Conservation (phyloP, 805 yeast genomes). For the Sugiyamaella mastotermitis region DNA sequence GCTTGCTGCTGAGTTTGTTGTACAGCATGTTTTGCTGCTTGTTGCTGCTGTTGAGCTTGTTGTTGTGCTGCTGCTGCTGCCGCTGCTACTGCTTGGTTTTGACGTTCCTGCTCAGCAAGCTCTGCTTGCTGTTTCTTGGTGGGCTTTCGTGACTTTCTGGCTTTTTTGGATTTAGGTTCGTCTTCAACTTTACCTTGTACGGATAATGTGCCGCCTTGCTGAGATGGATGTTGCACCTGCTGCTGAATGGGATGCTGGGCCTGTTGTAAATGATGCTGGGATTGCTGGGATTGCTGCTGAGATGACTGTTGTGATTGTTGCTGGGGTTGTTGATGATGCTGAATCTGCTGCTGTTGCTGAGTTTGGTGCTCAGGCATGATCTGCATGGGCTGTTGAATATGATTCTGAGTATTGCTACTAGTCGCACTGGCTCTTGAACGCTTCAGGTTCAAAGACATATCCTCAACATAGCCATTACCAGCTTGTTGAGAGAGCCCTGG, state of each 20-base stretch:
- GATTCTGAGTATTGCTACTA: too few relatives aligned
- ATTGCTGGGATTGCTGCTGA: too few relatives aligned
- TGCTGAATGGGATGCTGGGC: conserved; percentile 5
- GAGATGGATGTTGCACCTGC: conserved; percentile 9
- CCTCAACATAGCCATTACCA: too few relatives aligned
- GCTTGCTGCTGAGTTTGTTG: conserved; percentile 6
- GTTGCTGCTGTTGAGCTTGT: conserved; percentile 7
- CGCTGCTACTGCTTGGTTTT: not conserved
- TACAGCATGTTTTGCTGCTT: conserved; percentile 2
- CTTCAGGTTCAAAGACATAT: too few relatives aligned
- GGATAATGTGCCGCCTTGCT: too few relatives aligned
- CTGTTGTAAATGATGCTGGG: too few relatives aligned
- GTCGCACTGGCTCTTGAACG: too few relatives aligned
- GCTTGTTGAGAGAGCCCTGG: too few relatives aligned
- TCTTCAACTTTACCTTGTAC: too few relatives aligned
- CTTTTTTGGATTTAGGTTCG: conserved; percentile 8
- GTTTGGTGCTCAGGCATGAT: conserved; percentile 12
- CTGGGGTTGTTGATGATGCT: conserved; percentile 9
- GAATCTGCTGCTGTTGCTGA: conserved; percentile 14
- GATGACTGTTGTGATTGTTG: conserved; percentile 1
- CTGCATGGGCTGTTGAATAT: conserved; percentile 11
- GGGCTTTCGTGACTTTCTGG: conserved; percentile 1
- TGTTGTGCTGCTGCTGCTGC: not conserved
- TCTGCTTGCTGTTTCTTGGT: conserved; percentile 2
- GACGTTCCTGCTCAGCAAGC: not conserved